Base-by-base conservation (phyloP, 2,329 filamentous ascomycete species). In the Aureobasidium sp. region DNA sequence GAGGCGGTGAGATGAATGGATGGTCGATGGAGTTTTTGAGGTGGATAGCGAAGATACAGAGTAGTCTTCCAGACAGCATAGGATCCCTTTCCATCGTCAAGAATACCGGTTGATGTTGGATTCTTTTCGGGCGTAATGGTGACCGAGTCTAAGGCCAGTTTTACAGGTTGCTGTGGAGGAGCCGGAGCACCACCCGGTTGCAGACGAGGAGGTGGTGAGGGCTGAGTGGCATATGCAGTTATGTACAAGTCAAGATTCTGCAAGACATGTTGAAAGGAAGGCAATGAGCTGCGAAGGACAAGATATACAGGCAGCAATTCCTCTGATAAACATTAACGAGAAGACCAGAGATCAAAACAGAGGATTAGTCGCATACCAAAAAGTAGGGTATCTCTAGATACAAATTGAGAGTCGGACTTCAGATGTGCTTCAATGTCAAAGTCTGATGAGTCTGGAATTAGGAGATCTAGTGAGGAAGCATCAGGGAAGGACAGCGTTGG, bases 261-360 rank as follows among this genome's bases (percentile, higher is more conserved):
- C 37, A 91, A 76, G 61, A 85, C 84, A 39, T 81, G 78, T 61
- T 81, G 79, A 27, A 91, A 74, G 0, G 77, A 76, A 36, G 77
- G 77, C 68, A 81, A 79, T 4, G 86, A 85, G 9, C 86, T 86
- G 68, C 83, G 83, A 62, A 92, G 79, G 11, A 90, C 78, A 64
- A 91, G 76, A 69, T 89, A 85, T 21, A 91, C 79, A 65, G 86
- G 78, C 62, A 89, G 80, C 30, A 84, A 84, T 77, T 92, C 89
- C 81, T 92, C 89, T 91, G 69, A 77, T 76, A 81, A 11, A 27
- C 5, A 39, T 57, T 39, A 57, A 45, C 30, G 27, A 39, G 3
- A 25, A 9, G 30, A 21, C 4, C 21, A 21, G 25, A 34, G 16
- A 10, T 5, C n/a, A 6, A 41, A 21, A 10, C 16, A 29, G 68